Evolutionary conservation across 169 alveolate genomes (phyloP).

Genomic region (Plasmodium falciparum): DNA sequence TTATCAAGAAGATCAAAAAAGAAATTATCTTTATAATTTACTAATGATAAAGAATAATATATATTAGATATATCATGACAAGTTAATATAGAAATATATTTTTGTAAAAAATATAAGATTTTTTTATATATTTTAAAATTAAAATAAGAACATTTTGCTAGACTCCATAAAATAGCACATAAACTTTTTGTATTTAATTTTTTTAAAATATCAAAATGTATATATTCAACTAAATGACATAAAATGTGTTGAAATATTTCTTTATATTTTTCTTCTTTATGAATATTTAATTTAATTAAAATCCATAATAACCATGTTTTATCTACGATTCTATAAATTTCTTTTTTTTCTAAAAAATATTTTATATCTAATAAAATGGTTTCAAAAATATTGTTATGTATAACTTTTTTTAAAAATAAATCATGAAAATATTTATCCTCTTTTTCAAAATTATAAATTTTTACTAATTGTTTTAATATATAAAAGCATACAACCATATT

Average conservation of each 20-base stretch:
- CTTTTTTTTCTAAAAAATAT: constrained; percentile 50
- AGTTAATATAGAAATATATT: constrained; percentile 33
- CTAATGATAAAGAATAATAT: constrained; percentile 45
- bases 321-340: constrained; percentile 66
- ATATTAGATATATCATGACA: constrained; percentile 61
- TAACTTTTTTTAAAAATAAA: constrained; percentile 25
- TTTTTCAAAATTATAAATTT: constrained; percentile 53
- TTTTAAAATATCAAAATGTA: constrained; percentile 38
- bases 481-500: constrained; percentile 73
- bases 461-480: constrained; percentile 39
- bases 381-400: constrained; percentile 36
- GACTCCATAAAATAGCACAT: constrained; percentile 76
- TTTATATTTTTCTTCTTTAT: constrained; percentile 57
- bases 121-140: constrained; percentile 32
- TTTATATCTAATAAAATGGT: constrained; percentile 30
- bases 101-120: constrained; percentile 34
- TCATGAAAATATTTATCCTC: constrained; percentile 17
- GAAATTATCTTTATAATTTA: constrained; percentile 22
- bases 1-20: constrained; percentile 48
- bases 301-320: constrained; percentile 73
- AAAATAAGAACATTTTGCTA: constrained; percentile 43
- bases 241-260: constrained; percentile 24
- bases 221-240: constrained; percentile 20
- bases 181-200: constrained; percentile 70
- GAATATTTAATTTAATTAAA: constrained; percentile 56